Percentiles rank a stretch among this genome's conserved stretches.
phyloP scores from a whole-genome alignment of 495 filamentous ascomycete species.

The Penicillium arizonense region DNA sequence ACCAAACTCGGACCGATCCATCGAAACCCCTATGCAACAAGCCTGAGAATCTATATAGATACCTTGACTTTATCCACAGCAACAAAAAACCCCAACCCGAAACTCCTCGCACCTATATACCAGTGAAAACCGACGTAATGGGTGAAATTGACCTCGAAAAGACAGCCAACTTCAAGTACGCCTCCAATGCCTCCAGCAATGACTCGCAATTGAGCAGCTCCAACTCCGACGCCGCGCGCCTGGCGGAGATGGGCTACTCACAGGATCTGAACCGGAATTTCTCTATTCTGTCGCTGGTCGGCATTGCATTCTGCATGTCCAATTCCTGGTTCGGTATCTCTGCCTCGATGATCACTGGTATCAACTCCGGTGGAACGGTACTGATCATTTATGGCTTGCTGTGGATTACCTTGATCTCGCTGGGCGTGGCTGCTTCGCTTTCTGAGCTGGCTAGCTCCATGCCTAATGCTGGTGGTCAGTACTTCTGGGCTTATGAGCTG shows the following conservation, averaged over 20 bases:
- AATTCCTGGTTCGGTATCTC: slow-evolving; percentile 67
- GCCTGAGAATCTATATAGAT: background rate
- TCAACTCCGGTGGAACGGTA: slow-evolving; percentile 59
- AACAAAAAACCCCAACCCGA: background rate
- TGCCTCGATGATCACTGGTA: slow-evolving; percentile 56
- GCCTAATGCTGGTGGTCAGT: slow-evolving; percentile 63
- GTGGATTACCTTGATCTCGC: slow-evolving; percentile 52
- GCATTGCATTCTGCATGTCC: slow-evolving; percentile 60
- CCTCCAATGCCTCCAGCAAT: slow-evolving; percentile 11
- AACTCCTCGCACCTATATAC: background rate
- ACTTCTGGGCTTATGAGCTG: slow-evolving; percentile 61
- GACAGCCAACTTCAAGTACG: slow-evolving; percentile 19
- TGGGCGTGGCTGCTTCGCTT: slow-evolving; percentile 54
- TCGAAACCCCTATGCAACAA: slow-evolving; percentile 3
- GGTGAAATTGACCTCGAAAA: slow-evolving; percentile 24
- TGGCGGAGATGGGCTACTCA: slow-evolving; percentile 57
- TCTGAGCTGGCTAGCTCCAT: slow-evolving; percentile 56
- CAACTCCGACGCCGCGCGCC: slow-evolving; percentile 29
- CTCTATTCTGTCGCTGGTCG: slow-evolving; percentile 55
- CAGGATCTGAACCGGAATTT: slow-evolving; percentile 59
- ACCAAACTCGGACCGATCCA: too few relatives aligned
- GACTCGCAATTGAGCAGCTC: slow-evolving; percentile 18
- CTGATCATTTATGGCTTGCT: slow-evolving; percentile 62
- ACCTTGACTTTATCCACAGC: background rate
- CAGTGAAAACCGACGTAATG: slow-evolving; percentile 9